These are phyloP conservation scores for Larix sibirica DNA, from an alignment of 83 land plant species.

Conservation along the genomic window DNA sequence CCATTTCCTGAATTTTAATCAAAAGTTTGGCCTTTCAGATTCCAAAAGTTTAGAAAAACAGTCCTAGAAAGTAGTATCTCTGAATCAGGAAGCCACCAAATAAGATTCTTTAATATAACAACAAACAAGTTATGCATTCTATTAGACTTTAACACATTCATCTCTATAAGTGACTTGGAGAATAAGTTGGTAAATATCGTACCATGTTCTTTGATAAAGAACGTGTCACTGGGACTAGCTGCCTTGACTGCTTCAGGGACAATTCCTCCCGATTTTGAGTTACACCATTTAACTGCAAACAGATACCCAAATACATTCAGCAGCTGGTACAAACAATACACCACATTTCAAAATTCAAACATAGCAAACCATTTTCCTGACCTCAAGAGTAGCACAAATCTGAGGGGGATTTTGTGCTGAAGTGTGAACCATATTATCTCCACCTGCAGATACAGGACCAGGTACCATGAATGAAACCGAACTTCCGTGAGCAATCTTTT, in stretches of 20 bases:
- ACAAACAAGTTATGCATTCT: background rate
- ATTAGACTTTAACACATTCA: background rate
- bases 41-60: background rate
- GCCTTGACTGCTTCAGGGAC: conserved; percentile 52
- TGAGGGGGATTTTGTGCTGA: conserved; percentile 48
- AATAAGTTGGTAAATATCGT: conserved; percentile 7
- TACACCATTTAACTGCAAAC: conserved; percentile 42
- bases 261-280: conserved; percentile 63
- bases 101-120: background rate
- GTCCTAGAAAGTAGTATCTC: background rate
- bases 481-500: conserved; percentile 20
- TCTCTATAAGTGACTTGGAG: background rate
- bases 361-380: conserved; percentile 11
- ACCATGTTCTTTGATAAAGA: conserved; percentile 51
- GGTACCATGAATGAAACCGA: background rate
- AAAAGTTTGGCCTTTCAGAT: background rate
- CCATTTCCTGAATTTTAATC: too few relatives aligned
- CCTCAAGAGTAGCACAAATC: conserved; percentile 51
- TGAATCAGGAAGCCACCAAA: background rate
- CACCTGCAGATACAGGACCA: conserved; percentile 7
- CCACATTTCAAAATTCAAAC: background rate
- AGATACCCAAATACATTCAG: conserved; percentile 3
- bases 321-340: background rate
- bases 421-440: conserved; percentile 75
- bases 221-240: conserved; percentile 58